phyloP scores from a whole-genome alignment of 2,329 filamentous ascomycete genomes.

The Alternaria sp. region DNA sequence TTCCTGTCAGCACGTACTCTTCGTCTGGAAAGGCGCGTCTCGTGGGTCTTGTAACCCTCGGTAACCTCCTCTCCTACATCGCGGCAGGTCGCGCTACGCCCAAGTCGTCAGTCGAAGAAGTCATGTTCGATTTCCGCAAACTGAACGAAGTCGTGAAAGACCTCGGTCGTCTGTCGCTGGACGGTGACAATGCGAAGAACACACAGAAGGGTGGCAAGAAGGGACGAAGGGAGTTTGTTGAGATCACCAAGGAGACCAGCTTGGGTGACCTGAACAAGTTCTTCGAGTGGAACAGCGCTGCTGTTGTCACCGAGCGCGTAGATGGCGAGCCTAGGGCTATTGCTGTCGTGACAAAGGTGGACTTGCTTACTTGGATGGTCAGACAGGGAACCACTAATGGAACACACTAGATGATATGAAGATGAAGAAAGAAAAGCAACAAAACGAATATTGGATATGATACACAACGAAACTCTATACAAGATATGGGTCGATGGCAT shows the following conservation, averaged over 20 bases:
- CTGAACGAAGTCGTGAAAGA: slow-evolving; percentile 93
- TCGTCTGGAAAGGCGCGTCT: slow-evolving; percentile 73
- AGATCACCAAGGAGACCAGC: slow-evolving; percentile 91
- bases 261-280: slow-evolving; percentile 86
- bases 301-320: slow-evolving; percentile 84
- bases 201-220: slow-evolving; percentile 31
- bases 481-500: neutral
- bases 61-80: slow-evolving; percentile 91
- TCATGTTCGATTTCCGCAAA: slow-evolving; percentile 96
- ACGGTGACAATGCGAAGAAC: slow-evolving; percentile 23
- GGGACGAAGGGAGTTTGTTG: slow-evolving; percentile 74
- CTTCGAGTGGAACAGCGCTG: slow-evolving; percentile 97
- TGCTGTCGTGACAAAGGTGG: slow-evolving; percentile 95
- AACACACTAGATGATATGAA: neutral
- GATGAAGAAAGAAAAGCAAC: neutral
- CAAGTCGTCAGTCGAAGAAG: slow-evolving; percentile 77
- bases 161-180: slow-evolving; percentile 51
- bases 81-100: slow-evolving; percentile 80
- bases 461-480: neutral
- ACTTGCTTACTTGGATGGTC: slow-evolving; percentile 91
- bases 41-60: slow-evolving; percentile 91
- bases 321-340: slow-evolving; percentile 74
- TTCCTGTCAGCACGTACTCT: slow-evolving; percentile 74
- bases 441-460: neutral
- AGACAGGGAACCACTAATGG: slow-evolving; percentile 29